Base-by-base conservation (phyloP, 2,329 filamentous ascomycete genomes). In the Annulohypoxylon truncatum region DNA sequence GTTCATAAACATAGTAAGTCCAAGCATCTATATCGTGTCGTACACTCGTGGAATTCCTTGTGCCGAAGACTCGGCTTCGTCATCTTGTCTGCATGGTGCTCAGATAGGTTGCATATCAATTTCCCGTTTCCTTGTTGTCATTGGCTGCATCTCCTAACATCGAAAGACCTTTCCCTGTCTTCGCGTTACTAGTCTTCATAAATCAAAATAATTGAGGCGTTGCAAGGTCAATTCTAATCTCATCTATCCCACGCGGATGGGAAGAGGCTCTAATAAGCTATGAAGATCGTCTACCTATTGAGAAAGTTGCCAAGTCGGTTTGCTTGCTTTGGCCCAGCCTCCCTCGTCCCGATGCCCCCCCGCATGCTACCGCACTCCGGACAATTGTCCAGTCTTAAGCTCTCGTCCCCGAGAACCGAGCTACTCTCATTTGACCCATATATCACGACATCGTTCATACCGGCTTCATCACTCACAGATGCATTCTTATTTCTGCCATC, bases 391-490 rank as follows among this genome's bases (percentile, higher is more conserved):
- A 67, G 46, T 67, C 57, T 28, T 46, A 8, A 51, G 51, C 54
- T 18, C 38, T 33, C 57, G 15, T 40, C 13, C 53, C 67, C 67
- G 61, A 69, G 56, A 69, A 57, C 67, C 67, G 64, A 67, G 15
- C 46, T 60, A 55, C 38, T 40, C 51, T 66, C 59, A 66, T 66
- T 59, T 53, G 6, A 33, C 51, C 55, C 29, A 10, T 50, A 31
- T 20, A 66, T 56, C 66, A 69, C 66, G 62, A 66, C 66, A 66
- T 69, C 59, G 13, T 58, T 58, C 26, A 61, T 61, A 63, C 59
- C 51, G 26, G 38, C 48, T 47, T 64, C 31, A 35, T 51, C 26
- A 15, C 15, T 35, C 38, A 50, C 15, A 18, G 4, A 44, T 55
- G 5, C 47, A 35, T 35, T 48, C 26, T 52, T 35, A 24, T 40